Evolutionary conservation across 257 asterid genomes (phyloP), one percentile per base, ranked within the genome.

Genomic region (Sherardia arvensis): DNA sequence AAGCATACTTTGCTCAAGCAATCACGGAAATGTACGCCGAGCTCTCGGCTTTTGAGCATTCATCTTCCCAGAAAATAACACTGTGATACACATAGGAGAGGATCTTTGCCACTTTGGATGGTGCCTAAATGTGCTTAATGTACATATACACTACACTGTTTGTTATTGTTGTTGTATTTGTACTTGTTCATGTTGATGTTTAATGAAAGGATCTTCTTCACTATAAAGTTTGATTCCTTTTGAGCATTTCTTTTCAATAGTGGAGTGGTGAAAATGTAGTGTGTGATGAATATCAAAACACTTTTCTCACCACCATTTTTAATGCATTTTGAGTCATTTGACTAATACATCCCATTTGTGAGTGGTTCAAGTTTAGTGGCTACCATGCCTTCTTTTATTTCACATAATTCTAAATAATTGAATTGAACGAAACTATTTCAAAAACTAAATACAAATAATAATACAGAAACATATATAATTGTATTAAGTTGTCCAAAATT

Each of bases 11-110:
- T 40, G 88, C 83, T 10, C 63, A 72, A 77, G 93, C 76, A 61
- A 86, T 88, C 49, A 70, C 80, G 1, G 74, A 67, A 12, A 84
- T 88, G 96, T 88, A 88, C 64, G 58, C 63, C 14, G 80, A 84
- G 74, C 83, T 86, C 40, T 62, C 92, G 23, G 30, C 71, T 27
- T 72, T 78, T 11, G 83, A 84, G 20, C 49, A 43, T 66, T 69
- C 70, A 3, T 56, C 88, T 54, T 65, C 84, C 60, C 59, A 57
- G 62, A 79, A 74, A 56, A 45, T 78, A 40, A 45, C 76, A 68
- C 48, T 67, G 60, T 75, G 57, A 54, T 28, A 38, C 21, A 28
- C 11, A 21, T 48, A 12, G 33, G 21, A 49, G 26, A 3, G 53
- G 15, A 62, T 26, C 38, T 40, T 40, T 40, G 48, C 48, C 20